Evolutionary conservation across 345 rosid species (phyloP), one percentile per base, ranked within the genome.

Genomic region (Salix viminalis): DNA sequence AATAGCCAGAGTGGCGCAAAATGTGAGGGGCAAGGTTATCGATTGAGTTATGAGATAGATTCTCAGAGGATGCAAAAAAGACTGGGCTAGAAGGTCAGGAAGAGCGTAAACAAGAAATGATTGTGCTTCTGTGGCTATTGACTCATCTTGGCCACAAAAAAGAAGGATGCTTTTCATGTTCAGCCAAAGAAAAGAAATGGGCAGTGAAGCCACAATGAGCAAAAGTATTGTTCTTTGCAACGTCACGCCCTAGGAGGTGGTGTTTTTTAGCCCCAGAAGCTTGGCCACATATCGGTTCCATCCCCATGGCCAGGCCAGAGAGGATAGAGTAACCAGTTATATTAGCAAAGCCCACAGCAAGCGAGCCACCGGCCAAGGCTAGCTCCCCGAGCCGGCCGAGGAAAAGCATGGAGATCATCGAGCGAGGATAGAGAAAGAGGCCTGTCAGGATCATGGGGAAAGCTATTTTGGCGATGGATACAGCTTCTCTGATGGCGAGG

Each of bases 201-300:
- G 99, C 1, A 94, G 46, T 5, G 97, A 91, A 10, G 87, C 74
- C 3, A 84, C 12, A 8, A 88, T n/a, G 52, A 94, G 97, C 54
- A 91, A 61, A 39, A 93, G 80, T 65, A 94, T 77, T 4, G 92
- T 85, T 78, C 92, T 77, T 78, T 90, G 97, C 76, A 94, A 82
- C n/a, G 94, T 83, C 19, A 86, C 83, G 21, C 90, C 87, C 2
- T n/a, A 93, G 90, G 46, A 90, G 85, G 34, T 50, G 79, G 65
- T 86, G 86, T 4, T 81, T 89, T 76, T 78, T 82, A 23, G 99
- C 99, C 26, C 99, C 99, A 39, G 87, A 88, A 34, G 97, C 94
- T 79, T 94, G 99, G 0, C 94, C 91, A 72, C 99, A 94, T 30
- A 94, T 89, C 10, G 97, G 90, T 76, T 94, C 99, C 90, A 93